Percentiles rank a stretch among this genome's conserved stretches.
phyloP scores from a whole-genome alignment of 495 filamentous ascomycete genomes.

The Penicillium cosmopolitanum region DNA sequence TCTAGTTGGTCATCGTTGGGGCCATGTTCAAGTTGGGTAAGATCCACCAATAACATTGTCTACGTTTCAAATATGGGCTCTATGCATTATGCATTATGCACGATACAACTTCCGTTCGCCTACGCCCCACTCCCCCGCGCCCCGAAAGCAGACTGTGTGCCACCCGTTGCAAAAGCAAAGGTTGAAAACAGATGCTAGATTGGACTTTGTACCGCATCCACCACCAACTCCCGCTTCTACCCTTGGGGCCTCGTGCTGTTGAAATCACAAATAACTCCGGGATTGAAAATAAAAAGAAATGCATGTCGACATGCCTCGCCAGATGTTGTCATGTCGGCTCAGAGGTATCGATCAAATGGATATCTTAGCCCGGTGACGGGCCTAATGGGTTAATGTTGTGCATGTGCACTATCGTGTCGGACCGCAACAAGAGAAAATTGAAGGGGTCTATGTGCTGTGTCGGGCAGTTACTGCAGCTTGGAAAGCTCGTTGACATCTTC shows the following conservation, averaged over 20 bases:
- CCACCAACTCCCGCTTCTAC: conserved; percentile 5
- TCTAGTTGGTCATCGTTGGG: background rate
- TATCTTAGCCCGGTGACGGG: conserved; percentile 9
- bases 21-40: background rate
- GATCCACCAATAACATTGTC: background rate
- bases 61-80: conserved; percentile 1
- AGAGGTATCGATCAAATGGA: conserved; percentile 12
- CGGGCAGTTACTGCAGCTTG: conserved; percentile 19
- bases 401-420: conserved; percentile 1
- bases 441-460: background rate
- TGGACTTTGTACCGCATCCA: conserved; percentile 5
- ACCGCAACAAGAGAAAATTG: background rate
- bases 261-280: conserved; percentile 7
- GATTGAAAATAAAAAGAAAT: conserved; percentile 7
- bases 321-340: background rate
- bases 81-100: background rate
- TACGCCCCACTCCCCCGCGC: background rate
- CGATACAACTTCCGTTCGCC: background rate
- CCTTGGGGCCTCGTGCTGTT: conserved; percentile 1
- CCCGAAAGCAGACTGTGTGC: background rate
- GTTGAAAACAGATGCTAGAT: background rate
- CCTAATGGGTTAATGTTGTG: conserved; percentile 15
- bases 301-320: conserved; percentile 8
- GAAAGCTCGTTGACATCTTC: conserved; percentile 62
- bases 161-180: conserved; percentile 1